These are phyloP conservation scores for Pholiota microspora DNA, from an alignment of 768 basidiomycete species.

Conservation along the genomic window DNA sequence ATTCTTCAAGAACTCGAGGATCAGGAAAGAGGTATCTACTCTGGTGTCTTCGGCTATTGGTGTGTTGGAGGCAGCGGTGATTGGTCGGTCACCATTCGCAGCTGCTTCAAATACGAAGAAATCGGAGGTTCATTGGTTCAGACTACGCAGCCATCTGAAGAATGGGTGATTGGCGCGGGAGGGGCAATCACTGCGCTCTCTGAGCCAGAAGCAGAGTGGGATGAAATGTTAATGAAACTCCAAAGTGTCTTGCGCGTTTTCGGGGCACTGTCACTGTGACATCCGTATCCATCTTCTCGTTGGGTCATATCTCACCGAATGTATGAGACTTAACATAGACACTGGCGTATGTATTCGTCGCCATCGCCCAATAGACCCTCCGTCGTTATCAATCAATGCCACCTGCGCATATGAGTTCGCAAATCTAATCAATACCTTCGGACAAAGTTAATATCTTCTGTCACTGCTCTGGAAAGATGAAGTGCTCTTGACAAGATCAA, in stretches of 20 bases:
- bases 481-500: too few species aligned
- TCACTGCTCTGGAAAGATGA: too few species aligned
- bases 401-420: too few species aligned
- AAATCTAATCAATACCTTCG: too few species aligned
- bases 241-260: conserved; percentile 73
- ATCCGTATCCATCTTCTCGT: neutral
- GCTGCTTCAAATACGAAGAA: conserved; percentile 76
- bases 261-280: conserved; percentile 28
- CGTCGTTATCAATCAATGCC: too few species aligned
- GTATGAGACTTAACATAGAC: neutral
- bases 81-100: conserved; percentile 93
- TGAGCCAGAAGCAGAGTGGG: conserved; percentile 85
- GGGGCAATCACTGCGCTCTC: conserved; percentile 96
- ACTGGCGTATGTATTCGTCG: neutral
- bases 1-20: conserved; percentile 81
- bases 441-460: too few species aligned
- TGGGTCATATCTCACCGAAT: neutral
- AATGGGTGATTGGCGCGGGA: conserved; percentile 87
- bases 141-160: conserved; percentile 32
- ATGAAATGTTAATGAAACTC: conserved; percentile 89
- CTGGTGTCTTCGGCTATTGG: conserved; percentile 93
- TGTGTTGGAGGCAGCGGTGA: conserved; percentile 85
- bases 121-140: conserved; percentile 7
- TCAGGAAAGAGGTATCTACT: conserved; percentile 75
- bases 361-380: neutral